A percentile compares a stretch with the other conserved stretches of the same genome.
phyloP scores from a whole-genome alignment of 371 early-diverging fungal genomes.

The Lichtheimia hyalospora region DNA sequence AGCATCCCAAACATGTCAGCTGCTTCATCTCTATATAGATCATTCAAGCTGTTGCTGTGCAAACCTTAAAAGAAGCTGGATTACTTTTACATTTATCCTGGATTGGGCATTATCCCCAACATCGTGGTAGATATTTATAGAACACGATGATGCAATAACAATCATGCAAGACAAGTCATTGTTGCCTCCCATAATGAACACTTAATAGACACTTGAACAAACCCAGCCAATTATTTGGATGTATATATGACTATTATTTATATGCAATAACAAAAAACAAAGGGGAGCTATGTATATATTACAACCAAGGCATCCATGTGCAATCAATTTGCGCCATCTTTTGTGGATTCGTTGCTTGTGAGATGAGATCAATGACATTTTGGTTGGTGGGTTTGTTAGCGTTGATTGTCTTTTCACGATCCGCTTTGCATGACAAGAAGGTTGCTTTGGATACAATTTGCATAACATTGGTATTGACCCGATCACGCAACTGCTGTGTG shows the following conservation, averaged over 20 bases:
- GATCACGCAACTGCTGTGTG: constrained; percentile 63
- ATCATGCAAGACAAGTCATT: too few species aligned
- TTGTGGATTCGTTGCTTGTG: constrained; percentile 88
- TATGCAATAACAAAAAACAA: neutral
- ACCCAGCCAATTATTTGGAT: neutral
- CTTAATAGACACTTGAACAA: too few species aligned
- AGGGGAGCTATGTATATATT: constrained; percentile 11
- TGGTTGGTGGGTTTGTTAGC: constrained; percentile 67
- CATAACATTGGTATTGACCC: constrained; percentile 68
- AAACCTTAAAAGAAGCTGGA: too few species aligned
- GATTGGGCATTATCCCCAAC: too few species aligned
- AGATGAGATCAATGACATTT: constrained; percentile 84
- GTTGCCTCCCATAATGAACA: too few species aligned
- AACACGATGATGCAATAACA: too few species aligned
- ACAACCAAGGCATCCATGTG: constrained; percentile 82
- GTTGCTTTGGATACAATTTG: constrained; percentile 72
- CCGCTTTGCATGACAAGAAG: constrained; percentile 72
- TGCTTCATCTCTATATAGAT: too few species aligned
- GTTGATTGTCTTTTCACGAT: constrained; percentile 66
- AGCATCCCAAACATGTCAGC: too few species aligned
- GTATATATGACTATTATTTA: neutral
- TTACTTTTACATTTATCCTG: too few species aligned
- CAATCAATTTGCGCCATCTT: constrained; percentile 93
- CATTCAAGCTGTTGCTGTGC: too few species aligned
- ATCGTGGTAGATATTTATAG: too few species aligned